Evolutionary conservation across 768 basidiomycete genomes (phyloP), one percentile per base, ranked within the genome.

Genomic region (Chalciporus sphaerocephalus): DNA sequence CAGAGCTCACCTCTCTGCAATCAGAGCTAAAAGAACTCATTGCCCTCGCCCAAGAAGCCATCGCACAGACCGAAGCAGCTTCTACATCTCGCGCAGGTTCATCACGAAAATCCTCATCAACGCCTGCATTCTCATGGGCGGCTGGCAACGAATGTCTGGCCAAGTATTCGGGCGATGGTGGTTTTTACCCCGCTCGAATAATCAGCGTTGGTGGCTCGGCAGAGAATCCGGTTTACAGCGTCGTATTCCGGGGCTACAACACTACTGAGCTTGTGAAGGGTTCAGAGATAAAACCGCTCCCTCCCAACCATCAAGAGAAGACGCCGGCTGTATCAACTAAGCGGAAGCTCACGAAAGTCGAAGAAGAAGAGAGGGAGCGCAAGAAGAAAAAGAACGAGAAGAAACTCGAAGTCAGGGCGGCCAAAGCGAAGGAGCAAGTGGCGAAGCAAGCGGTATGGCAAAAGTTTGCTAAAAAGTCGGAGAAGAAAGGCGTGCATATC

Each of bases 351-450:
- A 80, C 70, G 40, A 83, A 84, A 59, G 82, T 67, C 56, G 90
- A 92, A 65, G 92, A 92, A 63, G 88, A 89, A 56, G 91, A 93
- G 69, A 75, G 81, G 65, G 92, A 92, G 54, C 71, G 68, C 65
- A 93, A 92, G 79, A 89, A 90, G 77, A 92, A 92, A 74, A 92
- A 91, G 73, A 93, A 92, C 59, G 92, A 93, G 74, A 92, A 92
- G 74, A 93, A 93, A 67, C 54, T 90, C 33, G 92, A 93, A 71
- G 77, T 71, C 15, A 81, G 78, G 58, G 90, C 89, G 27, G 78
- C 81, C 8, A 94, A 94, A 68, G 87, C 90, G 9, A 90, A 92
- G 65, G 92, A 94, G 61, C 92, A 94, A 69, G 74, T 69, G 24
- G 73, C 72, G 51, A 91, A 92, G 69, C 90, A 93, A 69, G 80